Evolutionary conservation across 192 early-diverging fungal genomes (phyloP).

Genomic region (Allomyces macrogynus): DNA sequence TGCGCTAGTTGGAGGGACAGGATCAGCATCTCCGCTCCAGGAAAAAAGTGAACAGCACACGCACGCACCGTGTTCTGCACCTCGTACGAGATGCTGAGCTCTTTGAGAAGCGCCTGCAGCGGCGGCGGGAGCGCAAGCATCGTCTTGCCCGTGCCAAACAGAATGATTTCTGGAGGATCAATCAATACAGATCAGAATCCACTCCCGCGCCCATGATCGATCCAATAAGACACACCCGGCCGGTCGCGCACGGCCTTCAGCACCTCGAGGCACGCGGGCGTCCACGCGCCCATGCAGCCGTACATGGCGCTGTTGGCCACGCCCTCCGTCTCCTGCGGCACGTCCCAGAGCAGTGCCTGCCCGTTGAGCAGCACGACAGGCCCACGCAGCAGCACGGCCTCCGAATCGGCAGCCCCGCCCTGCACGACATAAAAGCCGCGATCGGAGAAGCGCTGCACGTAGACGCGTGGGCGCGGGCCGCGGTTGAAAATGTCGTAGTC

Average conservation of each 20-base stretch:
- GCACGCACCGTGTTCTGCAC: neutral
- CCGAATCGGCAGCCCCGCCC: neutral
- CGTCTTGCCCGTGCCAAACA: neutral
- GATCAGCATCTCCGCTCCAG: too few relatives aligned
- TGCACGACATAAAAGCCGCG: neutral
- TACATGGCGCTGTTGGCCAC: neutral
- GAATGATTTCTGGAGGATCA: neutral
- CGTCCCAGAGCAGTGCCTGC: neutral
- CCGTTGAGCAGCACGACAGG: neutral
- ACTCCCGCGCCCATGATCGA: too few relatives aligned
- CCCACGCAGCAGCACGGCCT: neutral
- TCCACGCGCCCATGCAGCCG: neutral
- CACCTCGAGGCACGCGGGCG: neutral
- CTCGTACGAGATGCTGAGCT: neutral
- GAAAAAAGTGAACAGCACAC: too few relatives aligned
- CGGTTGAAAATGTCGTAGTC: neutral
- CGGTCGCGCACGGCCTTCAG: neutral
- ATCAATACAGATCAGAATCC: too few relatives aligned
- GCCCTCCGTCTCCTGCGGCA: neutral
- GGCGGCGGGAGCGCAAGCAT: neutral
- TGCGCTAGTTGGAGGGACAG: conserved; percentile 6
- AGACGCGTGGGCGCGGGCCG: neutral
- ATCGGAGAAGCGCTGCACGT: neutral
- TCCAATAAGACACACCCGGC: neutral
- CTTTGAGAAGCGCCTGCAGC: neutral